These are phyloP conservation scores for Morella rubra DNA, from an alignment of 306 rosid genomes.

Conservation along the genomic window DNA sequence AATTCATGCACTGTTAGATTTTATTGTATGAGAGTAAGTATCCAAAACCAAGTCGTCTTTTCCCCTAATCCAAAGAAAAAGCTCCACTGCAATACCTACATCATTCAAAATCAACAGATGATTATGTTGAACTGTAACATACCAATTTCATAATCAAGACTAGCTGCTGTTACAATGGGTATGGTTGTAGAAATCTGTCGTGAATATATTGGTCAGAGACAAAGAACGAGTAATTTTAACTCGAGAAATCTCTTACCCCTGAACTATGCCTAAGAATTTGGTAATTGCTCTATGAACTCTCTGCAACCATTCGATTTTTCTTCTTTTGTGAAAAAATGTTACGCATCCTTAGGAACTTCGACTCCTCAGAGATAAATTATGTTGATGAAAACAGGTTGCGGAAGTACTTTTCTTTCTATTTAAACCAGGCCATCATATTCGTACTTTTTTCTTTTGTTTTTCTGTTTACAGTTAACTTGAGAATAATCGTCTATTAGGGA, in stretches of 20 bases:
- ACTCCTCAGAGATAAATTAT: neutral
- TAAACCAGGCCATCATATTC: slow-evolving; percentile 2
- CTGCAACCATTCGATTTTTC: neutral
- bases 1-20: slow-evolving; percentile 5
- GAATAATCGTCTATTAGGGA: slow-evolving; percentile 8
- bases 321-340: neutral
- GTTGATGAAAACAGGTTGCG: neutral
- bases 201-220: neutral
- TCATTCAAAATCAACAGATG: slow-evolving; percentile 16
- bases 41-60: neutral
- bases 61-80: slow-evolving; percentile 72
- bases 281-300: neutral
- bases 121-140: neutral
- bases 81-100: slow-evolving; percentile 85
- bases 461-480: neutral
- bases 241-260: neutral
- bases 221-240: neutral
- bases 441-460: neutral
- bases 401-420: neutral
- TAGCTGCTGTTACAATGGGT: too few relatives aligned
- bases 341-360: neutral
- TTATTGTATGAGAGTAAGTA: neutral
- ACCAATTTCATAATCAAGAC: neutral
- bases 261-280: neutral
- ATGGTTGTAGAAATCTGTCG: neutral